Percentiles rank a stretch among this genome's conserved stretches.
Conservation (phyloP, 2,329 filamentous ascomycete genomes). For the Ustulina deusta region DNA sequence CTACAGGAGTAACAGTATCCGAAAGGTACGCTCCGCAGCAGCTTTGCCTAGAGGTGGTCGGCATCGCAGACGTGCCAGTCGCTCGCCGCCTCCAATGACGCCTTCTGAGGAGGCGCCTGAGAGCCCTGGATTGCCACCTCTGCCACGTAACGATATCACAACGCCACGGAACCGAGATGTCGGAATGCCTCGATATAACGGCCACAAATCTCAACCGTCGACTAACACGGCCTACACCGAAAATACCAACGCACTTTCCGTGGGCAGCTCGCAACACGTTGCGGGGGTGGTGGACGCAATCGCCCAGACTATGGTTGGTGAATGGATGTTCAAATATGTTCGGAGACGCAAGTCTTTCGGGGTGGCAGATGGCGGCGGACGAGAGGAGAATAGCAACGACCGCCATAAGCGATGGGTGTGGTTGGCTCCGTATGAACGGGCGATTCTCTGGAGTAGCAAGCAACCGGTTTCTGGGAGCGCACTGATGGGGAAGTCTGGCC, state of each 20-base stretch:
- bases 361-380: slow-evolving; percentile 73
- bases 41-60: slow-evolving; percentile 71
- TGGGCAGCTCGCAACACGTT: slow-evolving; percentile 71
- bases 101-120: slow-evolving; percentile 75
- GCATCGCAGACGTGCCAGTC: slow-evolving; percentile 64
- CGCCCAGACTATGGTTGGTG: slow-evolving; percentile 97
- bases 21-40: slow-evolving; percentile 87
- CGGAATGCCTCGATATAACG: slow-evolving; percentile 56
- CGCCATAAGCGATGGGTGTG: slow-evolving; percentile 98
- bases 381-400: slow-evolving; percentile 77
- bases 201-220: slow-evolving; percentile 69
- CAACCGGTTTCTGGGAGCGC: slow-evolving; percentile 90
- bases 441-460: slow-evolving; percentile 98
- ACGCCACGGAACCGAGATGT: slow-evolving; percentile 64
- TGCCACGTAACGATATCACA: slow-evolving; percentile 79
- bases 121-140: slow-evolving; percentile 77
- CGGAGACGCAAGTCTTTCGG: slow-evolving; percentile 91
- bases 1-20: slow-evolving; percentile 72
- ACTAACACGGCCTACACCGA: slow-evolving; percentile 66
- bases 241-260: slow-evolving; percentile 62
- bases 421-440: slow-evolving; percentile 95
- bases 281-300: slow-evolving; percentile 94
- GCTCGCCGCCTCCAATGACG: slow-evolving; percentile 74
- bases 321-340: slow-evolving; percentile 96
- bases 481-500: slow-evolving; percentile 91